Base-by-base conservation (phyloP, 768 basidiomycete genomes). In the Phallus indusiatus region DNA sequence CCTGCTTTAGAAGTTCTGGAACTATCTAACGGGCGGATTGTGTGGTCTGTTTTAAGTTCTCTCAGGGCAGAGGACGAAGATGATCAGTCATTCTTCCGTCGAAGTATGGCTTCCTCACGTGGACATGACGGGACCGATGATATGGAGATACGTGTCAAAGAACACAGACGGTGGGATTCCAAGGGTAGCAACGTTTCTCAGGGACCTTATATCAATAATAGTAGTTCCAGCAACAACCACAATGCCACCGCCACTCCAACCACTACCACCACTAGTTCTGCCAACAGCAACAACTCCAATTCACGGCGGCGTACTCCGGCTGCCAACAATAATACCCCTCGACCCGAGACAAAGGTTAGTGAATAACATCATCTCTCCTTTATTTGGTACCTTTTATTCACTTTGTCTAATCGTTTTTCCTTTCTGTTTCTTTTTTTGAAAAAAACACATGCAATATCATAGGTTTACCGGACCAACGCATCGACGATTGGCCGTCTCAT, bases 341-440 rank as follows among this genome's bases (percentile, higher is more conserved):
- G 86, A 53, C 90, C 90, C 63, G 90, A 93, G 68, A 93, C 90
- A 35, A 91, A 91, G 82, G 90, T 87, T 70, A 62, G 75, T 69
- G 21, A 17, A 20, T 53, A 24, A 22, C 10, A 36, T 58, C 5
- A 28, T 21, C 9, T 7, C 11, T n/a, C 22, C 18, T 59, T 56
- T 56, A 60, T 52, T 24, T 61, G 47, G 12, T 10, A 5, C 4
- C 12, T 42, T 4, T 42, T 42, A 5, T 10, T 42, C 12, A 2
- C 42, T 42, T 42, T n/a, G 4, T 42, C 12, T 42, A 4, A 2
- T 42, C 9, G 4, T 42, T 42, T 4, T 42, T 42, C 12, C 12
- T 42, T 42, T 42, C n/a, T 42, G 12, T n/a, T 14, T 11, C 4
- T 2, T 42, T 42, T 10, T 14, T n/a, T n/a, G n/a, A n/a, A n/a